Percentiles rank a stretch among this genome's conserved stretches.
These are phyloP conservation scores for Phellopilus nigrolimitatus DNA, from an alignment of 1,284 basidiomycete species.

Conservation along the genomic window DNA sequence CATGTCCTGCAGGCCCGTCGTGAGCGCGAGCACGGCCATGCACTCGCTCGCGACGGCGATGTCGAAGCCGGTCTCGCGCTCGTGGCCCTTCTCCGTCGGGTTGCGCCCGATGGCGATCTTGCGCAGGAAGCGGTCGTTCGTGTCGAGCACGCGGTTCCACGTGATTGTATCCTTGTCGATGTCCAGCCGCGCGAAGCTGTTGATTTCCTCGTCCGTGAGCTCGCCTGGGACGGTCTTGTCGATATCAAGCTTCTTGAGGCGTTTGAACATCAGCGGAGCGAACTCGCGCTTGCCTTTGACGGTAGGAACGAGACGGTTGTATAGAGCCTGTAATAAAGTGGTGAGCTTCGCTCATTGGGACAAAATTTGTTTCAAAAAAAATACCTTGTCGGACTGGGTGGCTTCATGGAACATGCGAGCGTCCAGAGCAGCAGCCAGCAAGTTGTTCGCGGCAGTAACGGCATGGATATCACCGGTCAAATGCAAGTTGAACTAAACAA, in stretches of 20 bases:
- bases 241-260: slow-evolving; percentile 93
- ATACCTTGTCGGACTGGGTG: slow-evolving; percentile 89
- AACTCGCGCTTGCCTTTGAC: slow-evolving; percentile 96
- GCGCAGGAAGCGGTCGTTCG: slow-evolving; percentile 95
- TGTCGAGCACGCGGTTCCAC: slow-evolving; percentile 97
- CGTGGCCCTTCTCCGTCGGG: slow-evolving; percentile 86
- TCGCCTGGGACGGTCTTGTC: slow-evolving; percentile 91
- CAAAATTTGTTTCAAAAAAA: background rate
- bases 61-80: slow-evolving; percentile 90
- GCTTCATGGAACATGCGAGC: slow-evolving; percentile 98
- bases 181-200: slow-evolving; percentile 87
- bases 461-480: slow-evolving; percentile 98
- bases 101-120: slow-evolving; percentile 92
- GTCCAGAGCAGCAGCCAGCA: slow-evolving; percentile 94
- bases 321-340: slow-evolving; percentile 56
- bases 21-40: slow-evolving; percentile 96
- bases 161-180: slow-evolving; percentile 91
- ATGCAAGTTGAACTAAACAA: slow-evolving; percentile 83
- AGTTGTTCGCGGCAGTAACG: slow-evolving; percentile 95
- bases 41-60: slow-evolving; percentile 97
- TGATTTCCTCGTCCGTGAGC: slow-evolving; percentile 90
- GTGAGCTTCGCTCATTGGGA: background rate
- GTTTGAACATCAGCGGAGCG: slow-evolving; percentile 94
- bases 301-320: slow-evolving; percentile 86
- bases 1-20: slow-evolving; percentile 90